These are phyloP conservation scores for Serendipita sp. DNA, from an alignment of 768 basidiomycete species.

Conservation along the genomic window DNA sequence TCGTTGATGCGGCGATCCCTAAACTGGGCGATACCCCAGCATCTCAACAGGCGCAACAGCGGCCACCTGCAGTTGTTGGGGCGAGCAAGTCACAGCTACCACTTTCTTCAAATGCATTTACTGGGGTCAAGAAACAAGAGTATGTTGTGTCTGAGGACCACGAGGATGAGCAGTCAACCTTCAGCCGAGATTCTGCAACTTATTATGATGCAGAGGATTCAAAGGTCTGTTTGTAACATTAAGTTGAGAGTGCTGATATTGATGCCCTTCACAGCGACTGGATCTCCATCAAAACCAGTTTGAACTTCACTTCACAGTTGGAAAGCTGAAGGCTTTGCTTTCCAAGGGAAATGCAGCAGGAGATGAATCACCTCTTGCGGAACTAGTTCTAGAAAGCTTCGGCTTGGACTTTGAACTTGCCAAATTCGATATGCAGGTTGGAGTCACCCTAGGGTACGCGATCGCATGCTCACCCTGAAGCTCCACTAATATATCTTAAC, in stretches of 20 bases:
- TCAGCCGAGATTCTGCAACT: constrained; percentile 10
- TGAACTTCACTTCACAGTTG: constrained; percentile 77
- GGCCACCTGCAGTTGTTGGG: background rate
- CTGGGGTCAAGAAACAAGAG: constrained; percentile 1
- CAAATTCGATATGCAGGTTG: constrained; percentile 76
- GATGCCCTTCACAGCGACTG: constrained; percentile 10
- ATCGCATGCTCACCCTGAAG: background rate
- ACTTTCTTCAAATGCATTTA: background rate
- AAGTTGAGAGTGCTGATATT: background rate
- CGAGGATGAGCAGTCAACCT: constrained; percentile 9
- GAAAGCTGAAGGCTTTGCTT: constrained; percentile 60
- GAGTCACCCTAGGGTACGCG: constrained; percentile 56
- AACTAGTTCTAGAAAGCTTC: constrained; percentile 66
- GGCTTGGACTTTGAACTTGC: constrained; percentile 54
- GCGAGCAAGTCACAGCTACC: constrained; percentile 11
- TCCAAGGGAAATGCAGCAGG: constrained; percentile 49
- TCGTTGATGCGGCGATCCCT: constrained; percentile 83
- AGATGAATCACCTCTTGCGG: constrained; percentile 57
- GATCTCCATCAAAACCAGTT: constrained; percentile 45
- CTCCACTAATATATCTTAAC: background rate
- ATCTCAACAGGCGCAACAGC: background rate
- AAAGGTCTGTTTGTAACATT: constrained; percentile 11
- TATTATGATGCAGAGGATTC: constrained; percentile 36
- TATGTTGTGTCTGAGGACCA: constrained; percentile 13
- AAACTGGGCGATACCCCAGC: constrained; percentile 40